These are phyloP conservation scores for Claviceps monticola DNA, from an alignment of 2,329 filamentous ascomycete species.

Conservation along the genomic window DNA sequence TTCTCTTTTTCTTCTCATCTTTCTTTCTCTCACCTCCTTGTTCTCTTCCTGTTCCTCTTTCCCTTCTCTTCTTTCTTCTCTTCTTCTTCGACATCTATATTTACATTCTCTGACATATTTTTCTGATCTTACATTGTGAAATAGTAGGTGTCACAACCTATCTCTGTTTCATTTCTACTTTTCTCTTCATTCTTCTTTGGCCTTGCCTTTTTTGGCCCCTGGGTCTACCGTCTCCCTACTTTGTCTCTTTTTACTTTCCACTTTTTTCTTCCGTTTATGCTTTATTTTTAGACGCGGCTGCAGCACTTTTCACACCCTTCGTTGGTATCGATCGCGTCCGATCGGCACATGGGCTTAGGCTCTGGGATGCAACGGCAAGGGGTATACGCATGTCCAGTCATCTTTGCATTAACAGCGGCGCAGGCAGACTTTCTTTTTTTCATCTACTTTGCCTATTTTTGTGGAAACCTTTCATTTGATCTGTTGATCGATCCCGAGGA, in stretches of 20 bases:
- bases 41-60: no score
- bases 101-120: no score
- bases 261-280: neutral
- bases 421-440: conserved; percentile 1
- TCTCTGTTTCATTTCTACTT: neutral
- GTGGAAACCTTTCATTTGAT: no score
- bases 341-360: neutral
- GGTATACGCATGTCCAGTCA: neutral
- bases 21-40: no score
- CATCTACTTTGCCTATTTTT: neutral
- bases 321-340: neutral
- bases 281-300: neutral
- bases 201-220: neutral
- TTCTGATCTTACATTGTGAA: no score
- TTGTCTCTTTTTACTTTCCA: neutral
- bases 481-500: no score
- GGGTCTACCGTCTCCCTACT: neutral
- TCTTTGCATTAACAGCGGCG: neutral
- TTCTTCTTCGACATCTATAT: no score
- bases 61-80: no score
- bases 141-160: no score
- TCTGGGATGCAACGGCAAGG: neutral
- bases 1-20: no score
- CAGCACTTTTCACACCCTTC: no score
- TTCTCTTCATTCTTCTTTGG: neutral